Evolutionary conservation across 257 asterid genomes (phyloP), one percentile per base, ranked within the genome.

Genomic region (Voacanga thouarsii): DNA sequence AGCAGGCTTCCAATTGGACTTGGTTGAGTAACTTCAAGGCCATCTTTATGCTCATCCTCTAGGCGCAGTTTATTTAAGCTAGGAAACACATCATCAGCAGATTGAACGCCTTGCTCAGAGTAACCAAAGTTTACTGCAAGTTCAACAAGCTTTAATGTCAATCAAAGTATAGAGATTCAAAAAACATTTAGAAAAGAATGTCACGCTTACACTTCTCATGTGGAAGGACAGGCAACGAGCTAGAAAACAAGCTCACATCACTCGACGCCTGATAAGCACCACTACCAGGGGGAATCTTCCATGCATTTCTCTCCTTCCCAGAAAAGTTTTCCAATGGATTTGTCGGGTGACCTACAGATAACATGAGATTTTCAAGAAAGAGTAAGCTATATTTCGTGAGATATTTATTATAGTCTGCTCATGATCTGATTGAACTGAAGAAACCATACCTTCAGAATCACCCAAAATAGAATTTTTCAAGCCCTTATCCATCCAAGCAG

Each of bases 171-270:
- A 18, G 60, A 74, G n/a, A 23, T 8, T 53, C 16, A 53, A 49
- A 49, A 2, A 49, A 49, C 9, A 49, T 2, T 49, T 49, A 50
- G 12, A 28, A n/a, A 50, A 65, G 75, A 66, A 75, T 69, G 56
- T 64, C 47, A 33, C 44, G 47, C 98, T 84, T 82, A 94, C 99
- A 59, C 68, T 92, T 88, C 75, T 69, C 86, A 77, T 89, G 96
- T 8, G 86, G 83, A 78, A 88, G 87, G 78, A 87, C 89, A 30
- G 99, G 96, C 82, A 93, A 71, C 18, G 99, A 95, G 85, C 96
- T 82, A 51, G 99, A 90, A 85, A 95, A 95, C 83, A 95, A 84
- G 89, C 92, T 93, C 72, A 87, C 96, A 85, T 92, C 97, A 75
- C 74, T 86, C 76, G 92, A 88, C 3, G 92, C 83, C 65, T 85